phyloP scores from a whole-genome alignment of 1,284 basidiomycete genomes.

The Trametes versicolor region DNA sequence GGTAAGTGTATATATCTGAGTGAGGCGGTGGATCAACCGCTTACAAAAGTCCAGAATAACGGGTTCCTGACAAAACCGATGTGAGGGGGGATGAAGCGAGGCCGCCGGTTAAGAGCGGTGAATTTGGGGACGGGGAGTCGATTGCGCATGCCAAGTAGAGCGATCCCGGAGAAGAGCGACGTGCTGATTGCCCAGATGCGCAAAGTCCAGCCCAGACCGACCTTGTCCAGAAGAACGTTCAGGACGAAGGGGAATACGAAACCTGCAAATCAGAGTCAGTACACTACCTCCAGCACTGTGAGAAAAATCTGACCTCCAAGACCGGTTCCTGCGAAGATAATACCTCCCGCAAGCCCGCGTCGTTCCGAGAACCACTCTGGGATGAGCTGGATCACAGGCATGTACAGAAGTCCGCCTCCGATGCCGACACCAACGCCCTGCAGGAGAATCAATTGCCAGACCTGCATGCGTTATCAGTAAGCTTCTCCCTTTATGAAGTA shows the following conservation, averaged over 20 bases:
- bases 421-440: slow-evolving; percentile 42
- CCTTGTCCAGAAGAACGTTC: slow-evolving; percentile 35
- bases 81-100: slow-evolving; percentile 37
- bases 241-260: slow-evolving; percentile 43
- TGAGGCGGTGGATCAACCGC: neutral
- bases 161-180: slow-evolving; percentile 31
- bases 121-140: slow-evolving; percentile 39
- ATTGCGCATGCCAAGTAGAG: slow-evolving; percentile 37
- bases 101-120: slow-evolving; percentile 28
- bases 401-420: slow-evolving; percentile 38
- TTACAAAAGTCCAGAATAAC: slow-evolving; percentile 40
- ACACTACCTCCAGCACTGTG: too few relatives aligned
- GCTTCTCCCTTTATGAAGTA: too few relatives aligned
- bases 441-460: slow-evolving; percentile 40
- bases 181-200: slow-evolving; percentile 38
- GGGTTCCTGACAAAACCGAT: slow-evolving; percentile 38
- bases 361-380: slow-evolving; percentile 38
- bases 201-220: slow-evolving; percentile 42
- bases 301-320: slow-evolving; percentile 35
- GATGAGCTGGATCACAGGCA: slow-evolving; percentile 39
- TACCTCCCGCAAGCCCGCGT: slow-evolving; percentile 40
- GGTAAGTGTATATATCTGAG: neutral
- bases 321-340: slow-evolving; percentile 43
- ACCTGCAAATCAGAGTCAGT: slow-evolving; percentile 17
- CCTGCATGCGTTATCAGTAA: slow-evolving; percentile 20